Base-by-base conservation (phyloP, 2,329 filamentous ascomycete genomes). In the Rutstroemia sp. region DNA sequence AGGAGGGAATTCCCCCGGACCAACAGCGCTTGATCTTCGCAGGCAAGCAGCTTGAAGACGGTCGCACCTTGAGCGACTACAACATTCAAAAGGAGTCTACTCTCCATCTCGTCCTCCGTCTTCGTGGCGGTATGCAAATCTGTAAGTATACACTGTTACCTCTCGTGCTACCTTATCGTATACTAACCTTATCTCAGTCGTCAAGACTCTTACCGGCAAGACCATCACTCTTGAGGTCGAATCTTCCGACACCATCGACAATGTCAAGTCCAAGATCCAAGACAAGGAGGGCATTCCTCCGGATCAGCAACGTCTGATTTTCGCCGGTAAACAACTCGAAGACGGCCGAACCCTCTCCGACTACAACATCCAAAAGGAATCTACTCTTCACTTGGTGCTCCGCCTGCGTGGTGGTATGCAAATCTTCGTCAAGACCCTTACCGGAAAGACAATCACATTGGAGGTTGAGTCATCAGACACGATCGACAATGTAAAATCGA, bases 291-390 rank as follows among this genome's bases (percentile, higher is more conserved):
- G 30, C 2, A 34, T 34, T 14, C 30, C 30, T 34, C 30, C 30
- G 30, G 30, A 34, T 12, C 30, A 34, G 12, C 30, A 34, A 34
- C 30, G 30, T 34, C 12, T 34, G 30, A 34, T 34, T 12, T 34
- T 34, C 30, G 30, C 30, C 12, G 30, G 30, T 34, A 34, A 34
- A 34, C 30, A 34, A 34, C 30, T 34, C 30, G 30, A 34, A 34
- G 30, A 34, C 12, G 30, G 30, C 12, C 30, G 30, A 10, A 34
- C 30, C 30, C 30, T 34, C 10, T 12, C 10, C 30, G 30, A 96
- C 72, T 96, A 96, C 83, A 96, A 96, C 78, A 96, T 96, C 48
- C 92, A 97, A 73, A 92, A 92, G 77, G 89, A 92, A 70, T 88
- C 85, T 0, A 92, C 89, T 0, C 79, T 92, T 1, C 88, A 92